Evolutionary conservation across 1,139 yeast species (phyloP).

Genomic region (Zygosaccharomyces pseudobailii): DNA sequence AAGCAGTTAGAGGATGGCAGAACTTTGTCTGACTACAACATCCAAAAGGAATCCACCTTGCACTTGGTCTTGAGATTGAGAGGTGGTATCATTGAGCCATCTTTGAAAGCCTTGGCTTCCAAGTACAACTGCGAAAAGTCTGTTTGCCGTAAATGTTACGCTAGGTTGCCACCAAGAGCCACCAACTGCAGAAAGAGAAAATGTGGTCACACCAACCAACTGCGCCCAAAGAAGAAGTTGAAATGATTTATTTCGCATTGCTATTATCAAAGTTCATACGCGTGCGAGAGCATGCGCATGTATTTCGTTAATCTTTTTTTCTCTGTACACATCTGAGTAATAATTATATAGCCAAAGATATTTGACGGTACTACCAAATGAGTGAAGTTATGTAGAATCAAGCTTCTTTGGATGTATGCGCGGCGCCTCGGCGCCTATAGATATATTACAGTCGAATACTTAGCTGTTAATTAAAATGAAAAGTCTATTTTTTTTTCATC

Average conservation of each 20-base stretch:
- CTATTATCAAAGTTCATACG: conserved; percentile 3
- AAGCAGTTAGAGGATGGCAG: conserved; percentile 93
- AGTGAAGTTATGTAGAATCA: not conserved
- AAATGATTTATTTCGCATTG: conserved; percentile 57
- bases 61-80: conserved; percentile 87
- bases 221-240: conserved; percentile 99
- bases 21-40: conserved; percentile 90
- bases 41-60: conserved; percentile 87
- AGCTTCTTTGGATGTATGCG: not conserved
- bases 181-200: conserved; percentile 99
- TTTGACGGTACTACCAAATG: conserved; percentile 9
- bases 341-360: conserved; percentile 13
- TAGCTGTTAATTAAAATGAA: not conserved
- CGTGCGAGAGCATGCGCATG: conserved; percentile 12
- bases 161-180: conserved; percentile 99
- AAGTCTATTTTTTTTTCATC: no score
- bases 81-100: conserved; percentile 99
- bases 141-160: conserved; percentile 99
- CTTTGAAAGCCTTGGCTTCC: conserved; percentile 97
- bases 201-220: conserved; percentile 99
- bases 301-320: conserved; percentile 13
- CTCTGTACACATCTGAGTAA: conserved; percentile 12
- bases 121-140: conserved; percentile 99
- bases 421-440: not conserved
- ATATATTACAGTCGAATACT: not conserved